Conservation (phyloP, 495 filamentous ascomycete species). For the Neurospora sp. region DNA sequence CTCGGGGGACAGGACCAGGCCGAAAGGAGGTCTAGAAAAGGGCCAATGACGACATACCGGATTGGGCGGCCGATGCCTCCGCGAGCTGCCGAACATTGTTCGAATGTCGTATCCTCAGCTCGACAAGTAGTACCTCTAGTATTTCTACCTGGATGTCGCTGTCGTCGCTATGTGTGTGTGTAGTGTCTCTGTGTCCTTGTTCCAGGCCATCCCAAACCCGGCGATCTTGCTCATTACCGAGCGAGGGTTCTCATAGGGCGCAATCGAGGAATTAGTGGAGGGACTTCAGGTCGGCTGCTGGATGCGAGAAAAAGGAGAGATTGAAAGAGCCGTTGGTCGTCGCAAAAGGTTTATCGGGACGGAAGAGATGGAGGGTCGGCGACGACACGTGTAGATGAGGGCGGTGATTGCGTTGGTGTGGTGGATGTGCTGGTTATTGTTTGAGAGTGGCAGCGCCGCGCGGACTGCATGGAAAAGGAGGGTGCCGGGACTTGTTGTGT, state of each 20-base stretch:
- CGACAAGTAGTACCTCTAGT: not conserved
- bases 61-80: conserved; percentile 33
- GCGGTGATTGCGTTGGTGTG: not conserved
- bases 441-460: not conserved
- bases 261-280: not conserved
- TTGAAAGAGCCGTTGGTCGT: not conserved
- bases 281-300: not conserved
- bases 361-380: not conserved
- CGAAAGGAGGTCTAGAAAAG: not conserved
- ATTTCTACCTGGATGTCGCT: not conserved
- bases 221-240: not conserved
- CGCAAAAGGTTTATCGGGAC: not conserved
- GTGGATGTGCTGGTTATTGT: not conserved
- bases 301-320: not conserved
- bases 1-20: not conserved
- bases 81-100: conserved; percentile 35
- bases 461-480: not conserved
- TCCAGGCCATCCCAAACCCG: not conserved
- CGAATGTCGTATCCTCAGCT: conserved; percentile 7
- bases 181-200: not conserved
- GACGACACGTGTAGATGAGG: not conserved
- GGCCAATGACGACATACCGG: conserved; percentile 35
- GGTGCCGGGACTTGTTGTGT: too few relatives aligned
- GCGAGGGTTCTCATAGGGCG: not conserved
- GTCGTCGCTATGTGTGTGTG: not conserved